Conservation (phyloP, 495 filamentous ascomycete genomes). For the Penicillium silybi region DNA sequence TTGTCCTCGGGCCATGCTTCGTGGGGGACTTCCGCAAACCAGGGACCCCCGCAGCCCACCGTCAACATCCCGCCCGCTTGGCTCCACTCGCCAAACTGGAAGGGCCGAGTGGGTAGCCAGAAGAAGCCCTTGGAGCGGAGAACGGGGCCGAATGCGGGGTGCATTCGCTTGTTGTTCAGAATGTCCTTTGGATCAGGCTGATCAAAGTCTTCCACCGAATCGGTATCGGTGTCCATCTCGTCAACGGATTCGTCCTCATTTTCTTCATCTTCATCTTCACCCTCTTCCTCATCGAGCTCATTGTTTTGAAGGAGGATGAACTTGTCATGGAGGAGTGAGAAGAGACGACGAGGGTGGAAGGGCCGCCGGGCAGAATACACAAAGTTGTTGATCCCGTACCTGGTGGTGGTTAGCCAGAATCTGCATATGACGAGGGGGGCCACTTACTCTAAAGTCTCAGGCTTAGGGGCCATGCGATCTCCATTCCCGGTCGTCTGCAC, state of each 20-base stretch:
- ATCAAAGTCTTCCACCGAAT: slow-evolving; percentile 34
- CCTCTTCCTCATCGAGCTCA: slow-evolving; percentile 31
- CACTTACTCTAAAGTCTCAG: slow-evolving; percentile 54
- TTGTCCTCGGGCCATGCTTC: slow-evolving; percentile 44
- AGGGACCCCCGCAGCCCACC: slow-evolving; percentile 47
- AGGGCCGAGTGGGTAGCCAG: slow-evolving; percentile 44
- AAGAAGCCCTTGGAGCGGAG: slow-evolving; percentile 48
- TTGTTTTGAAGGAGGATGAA: slow-evolving; percentile 50
- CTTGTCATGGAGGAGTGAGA: slow-evolving; percentile 48
- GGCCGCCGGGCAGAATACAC: slow-evolving; percentile 51
- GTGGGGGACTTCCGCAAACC: slow-evolving; percentile 48
- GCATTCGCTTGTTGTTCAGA: slow-evolving; percentile 40
- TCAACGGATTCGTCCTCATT: slow-evolving; percentile 32
- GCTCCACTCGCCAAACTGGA: slow-evolving; percentile 54
- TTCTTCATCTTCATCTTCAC: slow-evolving; percentile 31
- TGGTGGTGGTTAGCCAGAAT: slow-evolving; percentile 10
- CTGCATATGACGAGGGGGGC: background rate
- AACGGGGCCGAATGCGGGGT: slow-evolving; percentile 38
- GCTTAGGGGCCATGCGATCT: slow-evolving; percentile 45
- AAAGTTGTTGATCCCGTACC: slow-evolving; percentile 54
- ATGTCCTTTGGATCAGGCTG: slow-evolving; percentile 34
- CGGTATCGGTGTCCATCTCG: slow-evolving; percentile 35
- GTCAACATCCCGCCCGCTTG: slow-evolving; percentile 59
- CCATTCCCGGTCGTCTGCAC: slow-evolving; percentile 38
- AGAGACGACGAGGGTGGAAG: slow-evolving; percentile 49